Evolutionary conservation across 129 eudicot species (phyloP).

Genomic region (Kitagawia praeruptora): DNA sequence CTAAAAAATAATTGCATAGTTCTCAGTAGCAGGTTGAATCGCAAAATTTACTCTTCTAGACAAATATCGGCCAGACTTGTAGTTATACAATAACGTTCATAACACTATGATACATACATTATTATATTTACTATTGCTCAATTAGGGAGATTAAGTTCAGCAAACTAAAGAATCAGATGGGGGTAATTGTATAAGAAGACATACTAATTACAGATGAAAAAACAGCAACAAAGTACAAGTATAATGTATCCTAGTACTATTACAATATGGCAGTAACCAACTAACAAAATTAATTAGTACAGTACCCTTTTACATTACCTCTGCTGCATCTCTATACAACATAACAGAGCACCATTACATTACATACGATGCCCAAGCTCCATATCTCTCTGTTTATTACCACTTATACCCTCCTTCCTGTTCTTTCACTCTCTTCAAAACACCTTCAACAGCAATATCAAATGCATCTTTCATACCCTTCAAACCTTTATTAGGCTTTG

Average conservation of each 20-base stretch:
- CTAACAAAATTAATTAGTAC: background rate
- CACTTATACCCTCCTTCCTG: slow-evolving; percentile 57
- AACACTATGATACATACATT: background rate
- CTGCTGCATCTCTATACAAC: slow-evolving; percentile 9
- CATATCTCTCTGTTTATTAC: slow-evolving; percentile 20
- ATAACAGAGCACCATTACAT: background rate
- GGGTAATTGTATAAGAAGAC: background rate
- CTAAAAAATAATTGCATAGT: background rate
- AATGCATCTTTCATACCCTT: slow-evolving; percentile 71
- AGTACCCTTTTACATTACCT: slow-evolving; percentile 4
- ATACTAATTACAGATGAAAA: background rate
- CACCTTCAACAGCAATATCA: slow-evolving; percentile 80
- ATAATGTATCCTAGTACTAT: background rate
- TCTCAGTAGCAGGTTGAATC: background rate
- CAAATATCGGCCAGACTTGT: background rate
- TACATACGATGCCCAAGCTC: slow-evolving; percentile 10
- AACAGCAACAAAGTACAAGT: slow-evolving; percentile 2
- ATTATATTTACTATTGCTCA: background rate
- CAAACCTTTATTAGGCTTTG: slow-evolving; percentile 48
- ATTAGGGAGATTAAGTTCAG: background rate
- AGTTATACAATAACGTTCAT: background rate
- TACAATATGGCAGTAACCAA: background rate
- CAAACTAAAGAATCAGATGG: background rate
- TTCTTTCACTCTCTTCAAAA: slow-evolving; percentile 59
- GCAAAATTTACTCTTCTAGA: background rate